Evolutionary conservation across 768 basidiomycete species (phyloP).

Genomic region (Roridomyces roridus): DNA sequence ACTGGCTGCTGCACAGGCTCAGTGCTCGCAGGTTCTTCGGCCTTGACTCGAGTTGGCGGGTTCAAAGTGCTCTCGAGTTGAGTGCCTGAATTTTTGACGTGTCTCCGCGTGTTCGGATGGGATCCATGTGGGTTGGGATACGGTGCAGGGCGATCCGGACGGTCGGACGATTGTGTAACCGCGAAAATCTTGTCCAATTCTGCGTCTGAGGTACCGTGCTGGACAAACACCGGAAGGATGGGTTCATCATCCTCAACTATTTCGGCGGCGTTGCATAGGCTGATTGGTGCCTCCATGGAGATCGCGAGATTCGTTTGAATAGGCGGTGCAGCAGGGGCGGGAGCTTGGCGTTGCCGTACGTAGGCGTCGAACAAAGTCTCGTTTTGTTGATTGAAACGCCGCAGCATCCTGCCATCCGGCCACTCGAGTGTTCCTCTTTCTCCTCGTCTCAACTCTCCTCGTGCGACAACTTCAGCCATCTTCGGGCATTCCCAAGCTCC

Average conservation of each 20-base stretch:
- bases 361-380: background rate
- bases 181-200: conserved; percentile 1
- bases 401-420: background rate
- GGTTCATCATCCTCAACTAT: background rate
- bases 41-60: background rate
- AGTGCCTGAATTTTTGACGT: background rate
- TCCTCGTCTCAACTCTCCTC: background rate
- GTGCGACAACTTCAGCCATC: background rate
- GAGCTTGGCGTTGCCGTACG: background rate
- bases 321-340: background rate
- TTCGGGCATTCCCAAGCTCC: background rate
- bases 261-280: no score
- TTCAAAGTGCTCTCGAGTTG: background rate
- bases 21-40: background rate
- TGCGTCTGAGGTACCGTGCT: background rate
- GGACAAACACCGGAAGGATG: conserved; percentile 2
- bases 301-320: background rate
- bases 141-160: background rate
- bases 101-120: background rate
- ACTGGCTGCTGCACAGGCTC: background rate
- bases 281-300: background rate
- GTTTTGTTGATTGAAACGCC: background rate
- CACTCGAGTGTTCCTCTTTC: conserved; percentile 4
- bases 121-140: no score
- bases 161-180: background rate